Evolutionary conservation across 305 asterid genomes (phyloP).

Genomic region (Salvia sclarea): DNA sequence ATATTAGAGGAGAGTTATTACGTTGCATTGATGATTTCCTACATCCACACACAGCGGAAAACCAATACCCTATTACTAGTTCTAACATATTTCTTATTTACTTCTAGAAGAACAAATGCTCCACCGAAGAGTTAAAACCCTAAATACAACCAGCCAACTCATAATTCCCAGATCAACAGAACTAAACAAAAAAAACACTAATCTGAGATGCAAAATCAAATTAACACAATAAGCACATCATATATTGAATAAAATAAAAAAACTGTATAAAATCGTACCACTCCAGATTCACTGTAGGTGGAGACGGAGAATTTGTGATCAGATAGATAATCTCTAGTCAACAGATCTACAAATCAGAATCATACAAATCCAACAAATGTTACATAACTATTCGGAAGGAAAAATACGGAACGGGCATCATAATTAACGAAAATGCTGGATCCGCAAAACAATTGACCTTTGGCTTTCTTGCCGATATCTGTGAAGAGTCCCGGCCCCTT

Average conservation of each 20-base stretch:
- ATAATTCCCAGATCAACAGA: slow-evolving; percentile 6
- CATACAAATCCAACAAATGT: not conserved
- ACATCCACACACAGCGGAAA: slow-evolving; percentile 5
- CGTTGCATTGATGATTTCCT: not conserved
- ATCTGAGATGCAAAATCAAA: not conserved
- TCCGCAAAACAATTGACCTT: slow-evolving; percentile 46
- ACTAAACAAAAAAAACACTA: not conserved
- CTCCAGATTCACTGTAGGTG: slow-evolving; percentile 76
- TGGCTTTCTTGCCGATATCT: slow-evolving; percentile 92
- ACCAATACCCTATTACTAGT: not conserved
- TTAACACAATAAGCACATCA: not conserved
- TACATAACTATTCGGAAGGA: not conserved
- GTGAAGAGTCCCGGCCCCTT: slow-evolving; percentile 92
- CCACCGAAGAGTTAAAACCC: slow-evolving; percentile 11
- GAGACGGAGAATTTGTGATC: slow-evolving; percentile 90
- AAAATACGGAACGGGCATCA: not conserved
- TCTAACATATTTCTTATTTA: not conserved
- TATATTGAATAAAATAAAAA: not conserved
- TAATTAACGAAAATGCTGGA: slow-evolving; percentile 10
- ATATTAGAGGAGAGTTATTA: not conserved
- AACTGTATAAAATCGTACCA: slow-evolving; percentile 38
- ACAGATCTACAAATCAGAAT: slow-evolving; percentile 56
- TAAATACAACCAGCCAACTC: slow-evolving; percentile 1
- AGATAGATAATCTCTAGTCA: slow-evolving; percentile 78
- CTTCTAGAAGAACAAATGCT: not conserved